Conservation (phyloP, 2,329 filamentous ascomycete species). For the Sphaerulina musiva region DNA sequence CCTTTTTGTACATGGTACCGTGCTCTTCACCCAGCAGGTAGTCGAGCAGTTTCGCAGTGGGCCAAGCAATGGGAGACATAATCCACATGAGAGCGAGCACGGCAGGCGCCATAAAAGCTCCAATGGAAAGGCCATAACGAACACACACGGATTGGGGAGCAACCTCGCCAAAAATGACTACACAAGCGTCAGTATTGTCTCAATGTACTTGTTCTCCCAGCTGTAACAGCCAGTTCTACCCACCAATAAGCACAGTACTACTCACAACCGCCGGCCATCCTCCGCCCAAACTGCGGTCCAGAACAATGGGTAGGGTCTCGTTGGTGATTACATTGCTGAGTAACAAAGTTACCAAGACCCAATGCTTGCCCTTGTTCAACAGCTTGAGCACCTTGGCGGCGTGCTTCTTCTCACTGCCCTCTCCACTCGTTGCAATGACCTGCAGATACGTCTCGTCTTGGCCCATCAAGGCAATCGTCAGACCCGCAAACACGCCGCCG, state of each 20-base stretch:
- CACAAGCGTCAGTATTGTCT: background rate
- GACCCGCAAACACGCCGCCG: slow-evolving; percentile 86
- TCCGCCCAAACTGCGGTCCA: slow-evolving; percentile 87
- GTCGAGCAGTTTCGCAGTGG: slow-evolving; percentile 91
- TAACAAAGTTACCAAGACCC: slow-evolving; percentile 90
- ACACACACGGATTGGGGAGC: slow-evolving; percentile 95
- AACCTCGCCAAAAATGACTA: slow-evolving; percentile 97
- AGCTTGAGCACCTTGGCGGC: slow-evolving; percentile 74
- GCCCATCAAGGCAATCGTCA: slow-evolving; percentile 81
- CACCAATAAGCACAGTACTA: slow-evolving; percentile 90
- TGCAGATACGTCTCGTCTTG: slow-evolving; percentile 95
- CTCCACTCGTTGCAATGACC: slow-evolving; percentile 79
- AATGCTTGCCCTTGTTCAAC: slow-evolving; percentile 86
- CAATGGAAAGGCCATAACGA: slow-evolving; percentile 89
- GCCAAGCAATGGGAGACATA: slow-evolving; percentile 83
- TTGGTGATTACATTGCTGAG: slow-evolving; percentile 97
- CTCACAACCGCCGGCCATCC: slow-evolving; percentile 91
- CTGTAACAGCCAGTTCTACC: slow-evolving; percentile 22
- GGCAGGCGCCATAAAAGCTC: slow-evolving; percentile 83
- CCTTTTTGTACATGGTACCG: slow-evolving; percentile 96
- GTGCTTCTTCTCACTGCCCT: slow-evolving; percentile 78
- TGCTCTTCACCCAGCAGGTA: slow-evolving; percentile 89
- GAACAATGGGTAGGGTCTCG: slow-evolving; percentile 88
- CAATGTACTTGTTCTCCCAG: background rate
- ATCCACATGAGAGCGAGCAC: slow-evolving; percentile 89